These are phyloP conservation scores for Murraya paniculata DNA, from an alignment of 345 rosid species.

Conservation along the genomic window DNA sequence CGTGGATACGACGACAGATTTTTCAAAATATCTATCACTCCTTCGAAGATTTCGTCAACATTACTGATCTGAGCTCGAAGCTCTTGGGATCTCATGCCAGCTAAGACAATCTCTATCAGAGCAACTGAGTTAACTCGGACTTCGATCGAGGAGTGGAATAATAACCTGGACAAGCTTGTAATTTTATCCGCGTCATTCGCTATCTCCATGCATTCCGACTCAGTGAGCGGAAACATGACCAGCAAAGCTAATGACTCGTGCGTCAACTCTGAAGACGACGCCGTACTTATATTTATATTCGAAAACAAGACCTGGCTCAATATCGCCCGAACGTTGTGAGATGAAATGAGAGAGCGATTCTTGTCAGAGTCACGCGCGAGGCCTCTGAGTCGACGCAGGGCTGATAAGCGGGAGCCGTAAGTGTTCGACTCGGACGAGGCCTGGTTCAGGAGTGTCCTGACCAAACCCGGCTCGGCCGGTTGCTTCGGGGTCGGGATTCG, in stretches of 20 bases:
- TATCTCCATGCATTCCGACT: conserved; percentile 55
- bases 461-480: conserved; percentile 78
- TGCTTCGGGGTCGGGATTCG: conserved; percentile 96
- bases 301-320: conserved; percentile 45
- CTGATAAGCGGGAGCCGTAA: conserved; percentile 53
- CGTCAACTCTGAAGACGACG: conserved; percentile 40
- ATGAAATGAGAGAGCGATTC: conserved; percentile 63
- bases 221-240: conserved; percentile 62
- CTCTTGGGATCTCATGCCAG: conserved; percentile 65
- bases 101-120: conserved; percentile 68
- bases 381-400: conserved; percentile 71
- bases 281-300: conserved; percentile 22
- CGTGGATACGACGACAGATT: conserved; percentile 54
- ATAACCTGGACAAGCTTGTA: conserved; percentile 37
- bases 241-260: conserved; percentile 67
- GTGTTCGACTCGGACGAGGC: conserved; percentile 49
- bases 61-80: conserved; percentile 53
- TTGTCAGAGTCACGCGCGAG: conserved; percentile 91
- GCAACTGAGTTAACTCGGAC: conserved; percentile 78
- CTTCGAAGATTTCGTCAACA: conserved; percentile 60
- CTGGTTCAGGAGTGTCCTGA: conserved; percentile 58
- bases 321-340: conserved; percentile 52
- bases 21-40: conserved; percentile 64
- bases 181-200: conserved; percentile 53
- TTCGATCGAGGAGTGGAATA: conserved; percentile 60